Conservation (phyloP, 306 rosid genomes). For the Carpinus fangiana region DNA sequence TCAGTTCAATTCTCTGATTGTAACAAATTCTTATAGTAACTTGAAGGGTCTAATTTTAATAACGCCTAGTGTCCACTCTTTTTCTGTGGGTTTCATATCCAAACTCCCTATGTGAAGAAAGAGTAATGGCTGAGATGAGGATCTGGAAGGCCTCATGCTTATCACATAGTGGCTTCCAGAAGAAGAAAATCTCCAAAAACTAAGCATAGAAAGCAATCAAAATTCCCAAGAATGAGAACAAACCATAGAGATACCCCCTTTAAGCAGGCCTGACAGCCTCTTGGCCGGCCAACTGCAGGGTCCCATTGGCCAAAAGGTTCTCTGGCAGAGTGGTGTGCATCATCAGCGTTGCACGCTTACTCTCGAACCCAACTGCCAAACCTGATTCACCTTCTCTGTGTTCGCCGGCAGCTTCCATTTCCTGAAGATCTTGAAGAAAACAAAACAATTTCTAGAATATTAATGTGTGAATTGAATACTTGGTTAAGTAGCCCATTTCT, state of each 20-base stretch:
- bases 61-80: not conserved
- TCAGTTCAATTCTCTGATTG: not conserved
- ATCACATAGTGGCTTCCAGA: too few relatives aligned
- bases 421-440: conserved; percentile 37
- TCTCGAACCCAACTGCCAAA: conserved; percentile 73
- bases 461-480: too few relatives aligned
- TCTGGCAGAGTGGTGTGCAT: not conserved
- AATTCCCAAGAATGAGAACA: too few relatives aligned
- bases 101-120: not conserved
- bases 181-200: too few relatives aligned
- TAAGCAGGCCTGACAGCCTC: too few relatives aligned
- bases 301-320: too few relatives aligned
- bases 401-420: conserved; percentile 41
- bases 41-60: not conserved
- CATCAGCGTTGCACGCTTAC: not conserved
- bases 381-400: conserved; percentile 31
- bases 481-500: too few relatives aligned
- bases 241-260: too few relatives aligned
- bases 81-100: not conserved
- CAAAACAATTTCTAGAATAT: too few relatives aligned
- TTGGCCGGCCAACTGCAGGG: too few relatives aligned
- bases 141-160: too few relatives aligned
- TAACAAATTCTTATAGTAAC: not conserved
- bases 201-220: too few relatives aligned
- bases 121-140: not conserved